Conservation (phyloP, 2,329 filamentous ascomycete species). For the Talaromyces sp. region DNA sequence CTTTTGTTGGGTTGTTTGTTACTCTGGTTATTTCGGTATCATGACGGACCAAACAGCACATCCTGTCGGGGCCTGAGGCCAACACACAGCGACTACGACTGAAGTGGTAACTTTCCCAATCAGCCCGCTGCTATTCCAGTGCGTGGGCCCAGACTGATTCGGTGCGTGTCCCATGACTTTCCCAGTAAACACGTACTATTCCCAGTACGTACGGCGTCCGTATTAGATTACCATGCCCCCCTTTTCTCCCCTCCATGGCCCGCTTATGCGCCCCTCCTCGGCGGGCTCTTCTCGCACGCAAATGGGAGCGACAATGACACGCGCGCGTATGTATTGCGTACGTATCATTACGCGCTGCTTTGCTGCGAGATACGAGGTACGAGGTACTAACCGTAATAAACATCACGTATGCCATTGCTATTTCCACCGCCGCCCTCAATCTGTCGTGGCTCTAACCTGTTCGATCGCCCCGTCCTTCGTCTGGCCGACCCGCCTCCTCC, state of each 20-base stretch:
- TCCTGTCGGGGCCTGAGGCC: not conserved
- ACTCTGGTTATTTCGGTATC: no score
- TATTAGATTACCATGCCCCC: not conserved
- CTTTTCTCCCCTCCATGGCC: not conserved
- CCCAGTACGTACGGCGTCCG: no score
- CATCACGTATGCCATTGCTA: not conserved
- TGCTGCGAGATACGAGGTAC: not conserved
- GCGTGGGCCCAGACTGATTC: not conserved
- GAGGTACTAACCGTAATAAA: not conserved
- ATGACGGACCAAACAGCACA: not conserved
- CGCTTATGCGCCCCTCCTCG: slow-evolving; percentile 4
- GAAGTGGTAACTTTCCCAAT: not conserved
- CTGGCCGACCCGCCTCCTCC: slow-evolving; percentile 17
- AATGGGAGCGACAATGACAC: slow-evolving; percentile 17
- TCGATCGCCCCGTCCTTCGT: slow-evolving; percentile 18
- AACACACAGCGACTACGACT: not conserved
- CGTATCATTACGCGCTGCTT: not conserved
- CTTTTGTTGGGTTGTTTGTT: no score
- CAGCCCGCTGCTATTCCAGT: not conserved
- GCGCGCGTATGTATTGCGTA: slow-evolving; percentile 16
- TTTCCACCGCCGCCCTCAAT: not conserved
- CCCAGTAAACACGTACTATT: not conserved
- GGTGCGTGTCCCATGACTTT: not conserved
- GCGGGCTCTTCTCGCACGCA: not conserved
- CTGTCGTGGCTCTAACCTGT: slow-evolving; percentile 18